Evolutionary conservation across 2,329 filamentous ascomycete species (phyloP).

Genomic region (Ophiocordyceps camponoti-leonardi): DNA sequence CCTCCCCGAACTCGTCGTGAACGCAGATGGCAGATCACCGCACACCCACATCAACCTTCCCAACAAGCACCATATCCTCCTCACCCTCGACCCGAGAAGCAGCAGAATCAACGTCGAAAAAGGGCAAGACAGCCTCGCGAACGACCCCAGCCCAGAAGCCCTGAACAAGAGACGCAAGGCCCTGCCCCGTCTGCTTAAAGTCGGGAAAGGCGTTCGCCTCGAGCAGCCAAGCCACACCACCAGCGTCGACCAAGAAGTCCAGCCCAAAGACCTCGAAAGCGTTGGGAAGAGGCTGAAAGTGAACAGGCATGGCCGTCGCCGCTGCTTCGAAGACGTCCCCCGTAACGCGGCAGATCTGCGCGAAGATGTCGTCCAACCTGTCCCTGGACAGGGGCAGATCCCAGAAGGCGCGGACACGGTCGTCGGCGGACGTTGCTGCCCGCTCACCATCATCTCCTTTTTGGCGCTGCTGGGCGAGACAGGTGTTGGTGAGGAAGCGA

Average conservation of each 20-base stretch:
- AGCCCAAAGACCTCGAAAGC: constrained; percentile 86
- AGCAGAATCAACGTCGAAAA: constrained; percentile 34
- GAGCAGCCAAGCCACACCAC: constrained; percentile 53
- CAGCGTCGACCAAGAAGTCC: constrained; percentile 67
- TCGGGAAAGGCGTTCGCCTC: constrained; percentile 96
- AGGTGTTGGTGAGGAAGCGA: constrained; percentile 86
- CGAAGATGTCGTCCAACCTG: constrained; percentile 48
- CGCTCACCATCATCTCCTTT: constrained; percentile 14
- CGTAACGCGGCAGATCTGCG: constrained; percentile 57
- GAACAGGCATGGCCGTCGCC: constrained; percentile 63
- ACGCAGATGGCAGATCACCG: too few species aligned
- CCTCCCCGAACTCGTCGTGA: too few species aligned
- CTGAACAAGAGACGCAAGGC: constrained; percentile 52
- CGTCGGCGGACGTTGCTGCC: constrained; percentile 10
- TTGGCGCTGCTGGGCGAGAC: constrained; percentile 27
- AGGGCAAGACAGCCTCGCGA: constrained; percentile 44
- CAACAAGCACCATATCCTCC: constrained; percentile 32
- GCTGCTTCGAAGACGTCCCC: constrained; percentile 76
- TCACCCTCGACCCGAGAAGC: constrained; percentile 5
- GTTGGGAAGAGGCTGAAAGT: constrained; percentile 81
- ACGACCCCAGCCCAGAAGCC: constrained; percentile 65
- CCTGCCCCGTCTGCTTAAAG: constrained; percentile 82
- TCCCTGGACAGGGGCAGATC: constrained; percentile 29
- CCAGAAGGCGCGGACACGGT: constrained; percentile 63
- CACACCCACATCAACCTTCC: constrained; percentile 33